phyloP scores from a whole-genome alignment of 306 rosid genomes.

The Geum urbanum region DNA sequence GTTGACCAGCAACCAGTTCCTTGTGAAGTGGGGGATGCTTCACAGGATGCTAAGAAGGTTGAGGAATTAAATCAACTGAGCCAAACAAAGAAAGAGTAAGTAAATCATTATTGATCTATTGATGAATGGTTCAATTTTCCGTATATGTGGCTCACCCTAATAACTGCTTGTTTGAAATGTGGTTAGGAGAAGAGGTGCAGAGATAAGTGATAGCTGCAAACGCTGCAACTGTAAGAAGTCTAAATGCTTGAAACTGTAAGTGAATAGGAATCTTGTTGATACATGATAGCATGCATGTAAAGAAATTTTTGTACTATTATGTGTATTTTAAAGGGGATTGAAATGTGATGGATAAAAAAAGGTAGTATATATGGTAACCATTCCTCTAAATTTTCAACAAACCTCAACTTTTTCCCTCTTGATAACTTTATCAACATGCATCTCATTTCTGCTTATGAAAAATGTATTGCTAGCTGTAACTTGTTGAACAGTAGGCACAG shows the following conservation, averaged over 20 bases:
- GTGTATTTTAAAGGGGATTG: neutral
- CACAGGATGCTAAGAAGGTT: slow-evolving; percentile 10
- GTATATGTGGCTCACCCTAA: neutral
- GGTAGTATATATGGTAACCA: neutral
- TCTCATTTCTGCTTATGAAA: neutral
- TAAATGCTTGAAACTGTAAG: slow-evolving; percentile 42
- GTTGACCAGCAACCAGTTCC: slow-evolving; percentile 18
- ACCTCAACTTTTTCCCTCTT: neutral
- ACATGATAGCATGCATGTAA: neutral
- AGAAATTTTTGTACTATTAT: neutral
- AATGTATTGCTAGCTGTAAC: neutral
- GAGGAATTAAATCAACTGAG: slow-evolving; percentile 14
- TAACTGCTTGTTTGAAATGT: neutral
- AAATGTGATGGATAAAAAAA: neutral
- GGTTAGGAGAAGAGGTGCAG: slow-evolving; percentile 19
- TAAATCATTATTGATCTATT: neutral
- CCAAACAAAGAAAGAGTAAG: slow-evolving; percentile 21
- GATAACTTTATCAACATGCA: neutral
- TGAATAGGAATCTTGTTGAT: neutral
- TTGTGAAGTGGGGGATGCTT: slow-evolving; percentile 11
- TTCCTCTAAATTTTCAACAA: neutral
- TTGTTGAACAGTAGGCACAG: neutral
- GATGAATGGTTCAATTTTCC: neutral
- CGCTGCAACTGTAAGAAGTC: slow-evolving; percentile 36
- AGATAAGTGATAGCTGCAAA: slow-evolving; percentile 10